A percentile compares a stretch with the other conserved stretches of the same genome.
phyloP scores from a whole-genome alignment of 352 stramenopile species.

The Globisporangium canariense region DNA sequence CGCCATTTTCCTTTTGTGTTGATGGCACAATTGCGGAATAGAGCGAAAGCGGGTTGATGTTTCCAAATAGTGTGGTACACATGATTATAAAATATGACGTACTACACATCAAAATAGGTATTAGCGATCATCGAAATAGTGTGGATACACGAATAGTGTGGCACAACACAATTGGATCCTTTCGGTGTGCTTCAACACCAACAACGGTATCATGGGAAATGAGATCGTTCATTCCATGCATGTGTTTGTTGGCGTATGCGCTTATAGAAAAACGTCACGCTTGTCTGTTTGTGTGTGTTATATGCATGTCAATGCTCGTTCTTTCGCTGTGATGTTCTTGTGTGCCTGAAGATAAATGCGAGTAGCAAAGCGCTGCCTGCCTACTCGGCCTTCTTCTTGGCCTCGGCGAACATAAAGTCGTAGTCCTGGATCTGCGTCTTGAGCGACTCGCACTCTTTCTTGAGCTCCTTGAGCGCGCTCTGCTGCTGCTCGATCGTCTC shows the following conservation, averaged over 20 bases:
- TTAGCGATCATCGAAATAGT: too few species aligned
- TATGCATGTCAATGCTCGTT: background rate
- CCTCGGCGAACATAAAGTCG: conserved; percentile 88
- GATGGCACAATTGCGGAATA: background rate
- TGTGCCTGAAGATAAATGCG: background rate
- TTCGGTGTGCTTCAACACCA: too few species aligned
- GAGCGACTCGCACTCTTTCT: conserved; percentile 60
- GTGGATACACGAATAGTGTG: too few species aligned
- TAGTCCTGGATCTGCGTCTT: conserved; percentile 85
- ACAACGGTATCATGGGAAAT: too few species aligned
- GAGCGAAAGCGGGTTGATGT: background rate
- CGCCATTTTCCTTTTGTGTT: conserved; percentile 3
- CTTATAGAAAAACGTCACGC: background rate
- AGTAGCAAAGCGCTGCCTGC: conserved; percentile 3
- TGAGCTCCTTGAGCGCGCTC: conserved; percentile 47
- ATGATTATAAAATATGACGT: background rate
- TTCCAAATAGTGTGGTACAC: background rate
- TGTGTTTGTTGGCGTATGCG: background rate
- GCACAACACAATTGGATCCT: too few species aligned
- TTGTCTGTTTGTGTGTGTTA: background rate
- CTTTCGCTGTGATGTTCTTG: background rate
- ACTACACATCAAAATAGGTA: background rate
- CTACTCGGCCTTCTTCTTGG: conserved; percentile 86
- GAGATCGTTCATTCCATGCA: background rate
- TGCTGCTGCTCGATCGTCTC: conserved; percentile 40